These are phyloP conservation scores for Drechslerella dactyloides DNA, from an alignment of 2,329 filamentous ascomycete genomes.

Conservation along the genomic window DNA sequence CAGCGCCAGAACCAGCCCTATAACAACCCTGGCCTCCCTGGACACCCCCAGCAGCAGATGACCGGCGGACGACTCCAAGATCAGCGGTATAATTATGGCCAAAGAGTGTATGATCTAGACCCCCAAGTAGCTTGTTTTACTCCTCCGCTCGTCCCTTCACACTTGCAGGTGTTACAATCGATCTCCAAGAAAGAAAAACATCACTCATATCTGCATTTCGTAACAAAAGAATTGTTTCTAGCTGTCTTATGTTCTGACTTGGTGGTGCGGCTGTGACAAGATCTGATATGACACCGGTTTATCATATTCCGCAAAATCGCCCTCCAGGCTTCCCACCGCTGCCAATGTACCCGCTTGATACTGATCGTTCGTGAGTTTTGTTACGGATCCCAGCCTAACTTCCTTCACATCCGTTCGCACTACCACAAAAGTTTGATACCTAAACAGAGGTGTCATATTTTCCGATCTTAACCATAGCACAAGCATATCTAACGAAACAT, in stretches of 20 bases:
- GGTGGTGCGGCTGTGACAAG: slow-evolving; percentile 46
- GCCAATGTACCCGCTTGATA: slow-evolving; percentile 24
- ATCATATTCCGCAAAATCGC: slow-evolving; percentile 32
- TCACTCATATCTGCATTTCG: background rate
- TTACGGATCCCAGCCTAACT: slow-evolving; percentile 6
- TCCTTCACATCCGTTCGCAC: background rate
- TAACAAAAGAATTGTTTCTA: background rate
- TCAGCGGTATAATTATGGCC: slow-evolving; percentile 40
- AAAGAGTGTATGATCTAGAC: slow-evolving; percentile 41
- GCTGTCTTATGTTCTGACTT: background rate
- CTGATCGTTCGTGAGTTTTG: slow-evolving; percentile 46
- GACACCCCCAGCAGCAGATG: slow-evolving; percentile 30
- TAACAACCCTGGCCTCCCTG: slow-evolving; percentile 24
- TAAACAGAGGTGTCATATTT: background rate
- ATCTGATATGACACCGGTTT: slow-evolving; percentile 33
- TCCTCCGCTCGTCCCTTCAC: background rate
- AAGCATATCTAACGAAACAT: slow-evolving; percentile 28
- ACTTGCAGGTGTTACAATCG: no score
- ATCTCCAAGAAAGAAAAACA: background rate
- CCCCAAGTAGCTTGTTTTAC: slow-evolving; percentile 9
- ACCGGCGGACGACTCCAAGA: slow-evolving; percentile 24
- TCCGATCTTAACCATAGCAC: background rate
- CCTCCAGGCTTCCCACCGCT: slow-evolving; percentile 39
- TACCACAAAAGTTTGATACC: background rate
- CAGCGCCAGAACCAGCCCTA: slow-evolving; percentile 25